Conservation (phyloP, 208 protist species). For the Crithidia bombi region DNA sequence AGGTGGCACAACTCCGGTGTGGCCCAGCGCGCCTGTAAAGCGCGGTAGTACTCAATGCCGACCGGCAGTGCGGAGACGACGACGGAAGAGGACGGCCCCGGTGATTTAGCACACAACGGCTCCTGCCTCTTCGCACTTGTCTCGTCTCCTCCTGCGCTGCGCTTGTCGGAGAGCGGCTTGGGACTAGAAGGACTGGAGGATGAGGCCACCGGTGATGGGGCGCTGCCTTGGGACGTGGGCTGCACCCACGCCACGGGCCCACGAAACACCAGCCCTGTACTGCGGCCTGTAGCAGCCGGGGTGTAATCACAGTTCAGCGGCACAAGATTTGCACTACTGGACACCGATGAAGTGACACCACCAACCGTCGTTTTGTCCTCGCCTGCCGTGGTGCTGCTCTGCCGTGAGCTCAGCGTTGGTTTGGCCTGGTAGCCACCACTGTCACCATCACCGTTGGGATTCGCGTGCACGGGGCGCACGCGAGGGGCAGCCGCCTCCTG, state of each 20-base stretch:
- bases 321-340: background rate
- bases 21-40: constrained; percentile 51
- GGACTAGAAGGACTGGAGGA: constrained; percentile 8
- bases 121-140: background rate
- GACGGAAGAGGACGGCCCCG: background rate
- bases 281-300: constrained; percentile 38
- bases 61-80: constrained; percentile 42
- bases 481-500: constrained; percentile 1
- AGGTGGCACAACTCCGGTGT: constrained; percentile 22
- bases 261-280: constrained; percentile 36
- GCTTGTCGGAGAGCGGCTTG: background rate
- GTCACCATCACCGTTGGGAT: background rate
- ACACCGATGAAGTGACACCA: constrained; percentile 5
- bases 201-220: background rate
- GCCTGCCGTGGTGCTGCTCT: background rate
- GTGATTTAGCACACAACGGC: background rate
- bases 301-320: constrained; percentile 34
- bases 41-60: constrained; percentile 57
- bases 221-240: background rate
- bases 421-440: background rate
- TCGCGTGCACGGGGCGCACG: background rate
- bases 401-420: background rate
- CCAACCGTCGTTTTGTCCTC: background rate
- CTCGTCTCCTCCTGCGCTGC: background rate
- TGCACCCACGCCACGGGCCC: constrained; percentile 30